Evolutionary conservation across 768 basidiomycete species (phyloP).

Genomic region (Kwoniella pini): DNA sequence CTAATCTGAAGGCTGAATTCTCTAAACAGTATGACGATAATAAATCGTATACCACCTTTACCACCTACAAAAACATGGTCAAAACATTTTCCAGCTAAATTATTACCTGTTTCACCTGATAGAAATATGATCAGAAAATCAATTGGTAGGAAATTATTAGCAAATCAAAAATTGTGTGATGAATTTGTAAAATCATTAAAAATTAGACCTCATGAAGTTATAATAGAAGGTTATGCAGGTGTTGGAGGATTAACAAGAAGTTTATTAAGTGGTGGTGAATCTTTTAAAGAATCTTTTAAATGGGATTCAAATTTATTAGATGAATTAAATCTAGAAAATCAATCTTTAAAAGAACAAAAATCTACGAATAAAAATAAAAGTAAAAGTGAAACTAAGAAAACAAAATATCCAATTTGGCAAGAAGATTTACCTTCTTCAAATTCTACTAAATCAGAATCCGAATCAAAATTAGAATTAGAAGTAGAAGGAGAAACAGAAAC

Average conservation of each 20-base stretch:
- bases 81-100: constrained; percentile 28
- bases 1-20: too few relatives aligned
- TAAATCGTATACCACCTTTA: constrained; percentile 31
- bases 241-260: constrained; percentile 35
- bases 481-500: background rate
- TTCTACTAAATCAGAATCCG: background rate
- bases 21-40: background rate
- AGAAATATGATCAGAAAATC: constrained; percentile 20
- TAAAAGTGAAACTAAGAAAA: background rate
- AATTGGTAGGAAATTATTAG: constrained; percentile 24
- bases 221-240: constrained; percentile 38
- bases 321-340: background rate
- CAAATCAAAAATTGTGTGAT: constrained; percentile 26
- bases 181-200: constrained; percentile 31
- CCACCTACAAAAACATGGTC: constrained; percentile 28
- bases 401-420: constrained; percentile 13
- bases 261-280: constrained; percentile 32
- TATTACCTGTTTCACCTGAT: constrained; percentile 17
- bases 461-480: background rate
- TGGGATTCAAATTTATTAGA: constrained; percentile 3
- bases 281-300: constrained; percentile 3
- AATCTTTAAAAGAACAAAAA: background rate
- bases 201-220: constrained; percentile 31
- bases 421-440: constrained; percentile 12
- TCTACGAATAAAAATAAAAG: constrained; percentile 1